phyloP scores from a whole-genome alignment of 805 yeast species.

The Pachysolen tannophilus region DNA sequence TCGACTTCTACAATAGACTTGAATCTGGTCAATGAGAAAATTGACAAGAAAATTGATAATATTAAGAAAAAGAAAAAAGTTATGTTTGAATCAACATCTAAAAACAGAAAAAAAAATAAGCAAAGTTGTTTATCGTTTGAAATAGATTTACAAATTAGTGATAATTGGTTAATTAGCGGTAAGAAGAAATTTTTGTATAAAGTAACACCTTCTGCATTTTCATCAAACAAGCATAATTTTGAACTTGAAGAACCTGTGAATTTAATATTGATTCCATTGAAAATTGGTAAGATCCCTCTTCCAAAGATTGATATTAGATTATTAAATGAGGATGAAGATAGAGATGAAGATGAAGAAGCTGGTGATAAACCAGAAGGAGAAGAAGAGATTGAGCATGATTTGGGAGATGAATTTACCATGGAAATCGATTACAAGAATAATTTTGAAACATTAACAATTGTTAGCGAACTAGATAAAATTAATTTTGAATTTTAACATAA shows the following conservation, averaged over 20 bases:
- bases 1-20: conserved; percentile 8
- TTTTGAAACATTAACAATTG: conserved; percentile 59
- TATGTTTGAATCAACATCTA: conserved; percentile 16
- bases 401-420: conserved; percentile 28
- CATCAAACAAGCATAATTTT: background rate
- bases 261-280: conserved; percentile 61
- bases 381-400: background rate
- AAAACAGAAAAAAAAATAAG: conserved; percentile 2
- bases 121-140: conserved; percentile 10
- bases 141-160: conserved; percentile 27
- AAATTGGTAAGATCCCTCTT: conserved; percentile 60
- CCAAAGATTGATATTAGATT: conserved; percentile 50
- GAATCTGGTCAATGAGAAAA: background rate
- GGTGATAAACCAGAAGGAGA: conserved; percentile 10
- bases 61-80: conserved; percentile 20
- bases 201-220: conserved; percentile 16
- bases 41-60: conserved; percentile 2
- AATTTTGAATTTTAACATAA: conserved; percentile 44
- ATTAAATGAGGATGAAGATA: conserved; percentile 23
- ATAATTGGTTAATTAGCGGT: conserved; percentile 80
- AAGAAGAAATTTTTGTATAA: conserved; percentile 45
- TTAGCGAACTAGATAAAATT: conserved; percentile 58
- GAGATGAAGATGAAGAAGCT: conserved; percentile 16
- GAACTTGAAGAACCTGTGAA: conserved; percentile 16
- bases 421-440: conserved; percentile 65